A percentile compares a stretch with the other conserved stretches of the same genome.
phyloP scores from a whole-genome alignment of 139 green algal genomes.

The Axilococcus clingmanii region DNA sequence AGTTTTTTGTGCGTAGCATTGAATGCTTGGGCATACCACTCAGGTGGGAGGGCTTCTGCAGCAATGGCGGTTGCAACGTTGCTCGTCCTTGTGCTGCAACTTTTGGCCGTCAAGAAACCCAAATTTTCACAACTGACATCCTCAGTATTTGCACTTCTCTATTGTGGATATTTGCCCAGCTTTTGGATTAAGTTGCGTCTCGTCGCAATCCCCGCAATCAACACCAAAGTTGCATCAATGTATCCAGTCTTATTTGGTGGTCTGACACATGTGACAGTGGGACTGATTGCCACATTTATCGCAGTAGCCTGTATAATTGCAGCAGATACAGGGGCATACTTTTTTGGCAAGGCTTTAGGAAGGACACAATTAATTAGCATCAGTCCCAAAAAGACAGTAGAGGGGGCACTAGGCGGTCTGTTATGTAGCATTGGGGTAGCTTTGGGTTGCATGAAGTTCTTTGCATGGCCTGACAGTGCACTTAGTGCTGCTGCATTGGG shows the following conservation, averaged over 20 bases:
- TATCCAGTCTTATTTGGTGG: slow-evolving; percentile 32
- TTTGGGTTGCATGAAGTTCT: slow-evolving; percentile 28
- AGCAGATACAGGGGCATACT: slow-evolving; percentile 81
- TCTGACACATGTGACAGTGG: slow-evolving; percentile 55
- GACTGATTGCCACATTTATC: slow-evolving; percentile 71
- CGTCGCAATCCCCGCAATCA: slow-evolving; percentile 35
- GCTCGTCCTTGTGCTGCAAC: slow-evolving; percentile 61
- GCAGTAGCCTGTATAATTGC: slow-evolving; percentile 69
- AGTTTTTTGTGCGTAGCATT: slow-evolving; percentile 63
- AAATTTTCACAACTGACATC: slow-evolving; percentile 74
- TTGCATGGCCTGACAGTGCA: slow-evolving; percentile 27
- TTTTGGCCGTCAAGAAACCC: slow-evolving; percentile 53
- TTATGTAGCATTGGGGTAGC: slow-evolving; percentile 41
- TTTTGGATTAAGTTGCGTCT: slow-evolving; percentile 88
- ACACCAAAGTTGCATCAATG: slow-evolving; percentile 19
- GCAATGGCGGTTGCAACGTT: slow-evolving; percentile 65
- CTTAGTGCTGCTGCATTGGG: slow-evolving; percentile 21
- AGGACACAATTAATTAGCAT: slow-evolving; percentile 70
- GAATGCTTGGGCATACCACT: slow-evolving; percentile 34
- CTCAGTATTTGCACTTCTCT: slow-evolving; percentile 82
- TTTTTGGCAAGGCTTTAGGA: slow-evolving; percentile 69
- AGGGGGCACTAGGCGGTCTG: slow-evolving; percentile 75
- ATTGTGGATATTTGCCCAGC: slow-evolving; percentile 87
- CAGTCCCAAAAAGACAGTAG: slow-evolving; percentile 91
- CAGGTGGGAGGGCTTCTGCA: slow-evolving; percentile 3